Base-by-base conservation (phyloP, 345 rosid species). In the Hevea brasiliensis region DNA sequence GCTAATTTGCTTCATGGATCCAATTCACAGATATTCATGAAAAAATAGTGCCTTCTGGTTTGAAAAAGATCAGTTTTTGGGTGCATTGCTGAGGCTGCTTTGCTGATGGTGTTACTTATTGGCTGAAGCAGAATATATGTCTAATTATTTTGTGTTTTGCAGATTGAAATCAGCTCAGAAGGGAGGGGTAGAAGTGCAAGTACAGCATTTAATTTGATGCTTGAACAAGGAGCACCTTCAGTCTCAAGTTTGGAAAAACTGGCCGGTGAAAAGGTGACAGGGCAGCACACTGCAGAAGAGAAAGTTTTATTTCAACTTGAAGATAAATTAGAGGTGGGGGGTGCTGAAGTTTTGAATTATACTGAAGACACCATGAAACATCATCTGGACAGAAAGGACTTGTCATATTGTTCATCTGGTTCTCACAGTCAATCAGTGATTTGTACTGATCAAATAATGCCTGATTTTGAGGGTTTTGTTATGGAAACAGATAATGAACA, bases 401-500 rank as follows among this genome's bases (percentile, higher is more conserved):
- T 60, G 74, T 72, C 76, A 71, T 50, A 59, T 17, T 42, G 44
- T 71, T 83, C 82, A 32, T 72, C 71, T 78, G 77, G 67, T 71
- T 79, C 89, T 32, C 37, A 32, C n/a, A 71, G 42, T 61, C 74
- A 74, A 61, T 82, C 82, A 13, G 3, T 40, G 61, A 44, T 48
- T 14, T 20, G 68, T 65, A 57, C 76, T 27, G 84, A 84, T 67
- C 84, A 86, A 73, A 64, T 24, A 61, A 81, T 81, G 63, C 92
- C 94, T 55, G 86, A 82, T 53, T 73, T 87, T 66, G 96, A 92
- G 82, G 83, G 90, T 17, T 95, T 89, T 79, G 67, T 82, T 35
- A 57, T 91, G 79, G 83, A 82, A 74, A 74, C 87, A 44, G 86
- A 80, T 71, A 71, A 72, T 65, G 86, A 82, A 67, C 80, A 70